Conservation (phyloP, 139 green algal species). For the Closterium sp. region DNA sequence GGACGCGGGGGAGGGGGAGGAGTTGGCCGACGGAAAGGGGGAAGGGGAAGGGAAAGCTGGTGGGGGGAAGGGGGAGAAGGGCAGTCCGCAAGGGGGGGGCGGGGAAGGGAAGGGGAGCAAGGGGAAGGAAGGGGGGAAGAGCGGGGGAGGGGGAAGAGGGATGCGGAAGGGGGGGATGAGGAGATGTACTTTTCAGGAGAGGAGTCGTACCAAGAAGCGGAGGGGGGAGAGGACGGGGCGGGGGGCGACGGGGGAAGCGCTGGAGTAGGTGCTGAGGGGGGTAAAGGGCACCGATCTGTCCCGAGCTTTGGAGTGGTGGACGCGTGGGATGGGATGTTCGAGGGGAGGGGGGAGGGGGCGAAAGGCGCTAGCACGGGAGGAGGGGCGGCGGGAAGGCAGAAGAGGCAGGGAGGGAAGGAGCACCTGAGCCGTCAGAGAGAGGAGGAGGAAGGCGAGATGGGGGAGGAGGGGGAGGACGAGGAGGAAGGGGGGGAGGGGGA, state of each 20-base stretch:
- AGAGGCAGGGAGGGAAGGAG: background rate
- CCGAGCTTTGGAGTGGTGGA: background rate
- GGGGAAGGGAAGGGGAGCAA: background rate
- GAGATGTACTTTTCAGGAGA: background rate
- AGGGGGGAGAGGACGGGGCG: background rate
- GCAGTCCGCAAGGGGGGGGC: background rate
- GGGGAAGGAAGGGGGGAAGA: background rate
- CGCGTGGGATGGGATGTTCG: background rate
- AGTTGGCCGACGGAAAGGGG: background rate
- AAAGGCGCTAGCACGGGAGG: background rate
- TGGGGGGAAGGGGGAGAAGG: background rate
- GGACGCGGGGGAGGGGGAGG: slow-evolving; percentile 14
- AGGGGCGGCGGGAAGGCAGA: background rate
- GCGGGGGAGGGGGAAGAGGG: background rate
- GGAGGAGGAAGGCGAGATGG: background rate
- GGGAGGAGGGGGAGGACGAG: background rate
- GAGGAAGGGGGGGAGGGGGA: background rate
- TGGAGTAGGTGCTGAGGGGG: background rate
- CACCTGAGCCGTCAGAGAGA: background rate
- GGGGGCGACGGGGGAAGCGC: background rate
- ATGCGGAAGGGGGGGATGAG: background rate
- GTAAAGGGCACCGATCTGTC: background rate
- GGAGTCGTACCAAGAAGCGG: background rate
- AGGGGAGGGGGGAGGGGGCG: background rate
- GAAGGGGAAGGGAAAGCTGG: background rate